These are phyloP conservation scores for Phyllosticta citrichinensis DNA, from an alignment of 2,329 filamentous ascomycete genomes.

Conservation along the genomic window DNA sequence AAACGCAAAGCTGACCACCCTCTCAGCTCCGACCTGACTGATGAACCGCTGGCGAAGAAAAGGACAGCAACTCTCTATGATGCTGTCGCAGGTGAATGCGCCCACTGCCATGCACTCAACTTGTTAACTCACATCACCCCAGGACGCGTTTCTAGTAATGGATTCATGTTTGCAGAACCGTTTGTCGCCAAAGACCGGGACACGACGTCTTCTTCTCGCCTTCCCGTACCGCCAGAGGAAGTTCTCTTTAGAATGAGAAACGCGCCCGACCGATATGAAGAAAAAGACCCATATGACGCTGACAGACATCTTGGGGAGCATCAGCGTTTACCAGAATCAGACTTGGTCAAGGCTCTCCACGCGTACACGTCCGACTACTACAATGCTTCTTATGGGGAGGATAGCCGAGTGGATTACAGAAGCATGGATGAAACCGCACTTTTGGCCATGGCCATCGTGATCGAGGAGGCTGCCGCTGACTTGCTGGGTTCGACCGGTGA, in stretches of 20 bases:
- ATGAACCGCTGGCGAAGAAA: constrained; percentile 6
- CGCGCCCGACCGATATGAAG: constrained; percentile 58
- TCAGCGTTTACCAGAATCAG: constrained; percentile 53
- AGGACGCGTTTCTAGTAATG: constrained; percentile 42
- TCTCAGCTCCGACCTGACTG: not conserved
- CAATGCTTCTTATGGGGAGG: constrained; percentile 19
- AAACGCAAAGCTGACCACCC: not conserved
- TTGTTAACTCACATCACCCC: not conserved
- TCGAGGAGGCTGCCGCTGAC: constrained; percentile 59
- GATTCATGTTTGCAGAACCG: constrained; percentile 32
- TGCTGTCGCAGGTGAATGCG: constrained; percentile 45
- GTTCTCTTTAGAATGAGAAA: constrained; percentile 56
- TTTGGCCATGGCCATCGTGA: constrained; percentile 61
- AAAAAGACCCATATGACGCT: constrained; percentile 62
- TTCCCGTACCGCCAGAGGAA: constrained; percentile 54
- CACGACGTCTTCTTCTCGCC: constrained; percentile 17
- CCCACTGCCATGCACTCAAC: not conserved
- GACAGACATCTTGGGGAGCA: constrained; percentile 46
- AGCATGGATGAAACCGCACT: constrained; percentile 73
- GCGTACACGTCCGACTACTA: constrained; percentile 60
- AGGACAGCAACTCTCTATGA: constrained; percentile 55
- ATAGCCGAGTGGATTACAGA: constrained; percentile 32
- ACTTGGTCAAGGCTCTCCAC: constrained; percentile 60
- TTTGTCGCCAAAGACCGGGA: constrained; percentile 19
- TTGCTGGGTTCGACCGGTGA: constrained; percentile 56